These are phyloP conservation scores for Magnusiomyces suaveolens DNA, from an alignment of 1,139 yeast genomes.

Conservation along the genomic window DNA sequence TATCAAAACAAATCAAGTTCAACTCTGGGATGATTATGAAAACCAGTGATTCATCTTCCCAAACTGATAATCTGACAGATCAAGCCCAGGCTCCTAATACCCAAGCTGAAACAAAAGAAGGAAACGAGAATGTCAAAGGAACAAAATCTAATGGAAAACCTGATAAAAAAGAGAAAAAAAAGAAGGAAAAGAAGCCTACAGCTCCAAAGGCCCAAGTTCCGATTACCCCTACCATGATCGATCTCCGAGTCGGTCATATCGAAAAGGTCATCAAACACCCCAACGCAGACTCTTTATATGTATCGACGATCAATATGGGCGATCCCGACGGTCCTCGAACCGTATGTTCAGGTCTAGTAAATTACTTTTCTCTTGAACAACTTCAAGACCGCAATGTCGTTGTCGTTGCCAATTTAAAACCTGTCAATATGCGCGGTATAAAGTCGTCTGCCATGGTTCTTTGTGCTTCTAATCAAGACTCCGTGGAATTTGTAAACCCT, in stretches of 20 bases:
- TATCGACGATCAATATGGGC: conserved; percentile 93
- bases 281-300: conserved; percentile 91
- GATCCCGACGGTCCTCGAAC: conserved; percentile 95
- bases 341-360: conserved; percentile 90
- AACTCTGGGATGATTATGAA: too few species aligned
- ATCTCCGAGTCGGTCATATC: conserved; percentile 91
- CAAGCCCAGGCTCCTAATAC: conserved; percentile 13
- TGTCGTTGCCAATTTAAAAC: conserved; percentile 79
- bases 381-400: conserved; percentile 78
- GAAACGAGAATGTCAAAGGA: too few species aligned
- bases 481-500: conserved; percentile 88
- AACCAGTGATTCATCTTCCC: too few species aligned
- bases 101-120: conserved; percentile 23
- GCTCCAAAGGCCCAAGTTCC: conserved; percentile 47
- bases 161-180: conserved; percentile 52
- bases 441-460: conserved; percentile 94
- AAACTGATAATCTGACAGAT: conserved; percentile 29
- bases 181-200: conserved; percentile 36
- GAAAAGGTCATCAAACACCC: conserved; percentile 96
- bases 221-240: conserved; percentile 75
- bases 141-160: too few species aligned
- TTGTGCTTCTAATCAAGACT: conserved; percentile 62
- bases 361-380: conserved; percentile 64
- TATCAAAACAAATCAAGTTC: too few species aligned
- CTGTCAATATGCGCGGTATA: conserved; percentile 89